Conservation (phyloP, 345 rosid species). For the Turritis glabra region DNA sequence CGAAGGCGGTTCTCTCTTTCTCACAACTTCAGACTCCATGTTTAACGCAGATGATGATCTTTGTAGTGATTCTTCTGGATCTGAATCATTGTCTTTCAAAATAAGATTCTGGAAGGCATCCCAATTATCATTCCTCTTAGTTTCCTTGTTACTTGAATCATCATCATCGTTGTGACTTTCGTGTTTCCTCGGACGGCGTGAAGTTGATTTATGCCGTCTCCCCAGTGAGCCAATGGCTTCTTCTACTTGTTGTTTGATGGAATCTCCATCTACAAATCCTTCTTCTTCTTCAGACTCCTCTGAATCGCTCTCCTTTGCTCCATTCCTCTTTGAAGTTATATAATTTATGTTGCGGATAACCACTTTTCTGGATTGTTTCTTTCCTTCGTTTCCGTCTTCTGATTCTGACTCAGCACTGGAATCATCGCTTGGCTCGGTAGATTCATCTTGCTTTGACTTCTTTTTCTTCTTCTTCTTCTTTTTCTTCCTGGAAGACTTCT, state of each 20-base stretch:
- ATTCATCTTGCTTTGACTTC: conserved; percentile 54
- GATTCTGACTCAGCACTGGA: conserved; percentile 37
- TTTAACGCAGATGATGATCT: conserved; percentile 36
- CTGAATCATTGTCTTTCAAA: conserved; percentile 56
- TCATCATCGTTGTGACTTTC: conserved; percentile 40
- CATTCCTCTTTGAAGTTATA: conserved; percentile 80
- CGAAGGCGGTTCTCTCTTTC: conserved; percentile 45
- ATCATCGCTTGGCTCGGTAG: conserved; percentile 45
- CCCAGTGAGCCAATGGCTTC: conserved; percentile 83
- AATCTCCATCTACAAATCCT: conserved; percentile 62
- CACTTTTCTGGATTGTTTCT: conserved; percentile 80
- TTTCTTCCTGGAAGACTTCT: conserved; percentile 60
- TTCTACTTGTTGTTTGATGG: conserved; percentile 78
- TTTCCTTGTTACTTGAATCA: conserved; percentile 47
- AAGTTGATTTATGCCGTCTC: conserved; percentile 59
- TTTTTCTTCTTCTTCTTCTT: conserved; percentile 49
- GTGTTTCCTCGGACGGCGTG: conserved; percentile 55
- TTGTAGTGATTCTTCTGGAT: conserved; percentile 42
- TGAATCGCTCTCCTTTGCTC: conserved; percentile 51
- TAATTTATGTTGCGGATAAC: conserved; percentile 95
- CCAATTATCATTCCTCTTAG: conserved; percentile 63
- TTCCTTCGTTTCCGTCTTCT: conserved; percentile 51
- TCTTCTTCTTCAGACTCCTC: conserved; percentile 67
- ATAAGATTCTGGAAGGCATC: conserved; percentile 87
- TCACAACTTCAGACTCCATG: conserved; percentile 47